Evolutionary conservation across 2,329 filamentous ascomycete species (phyloP).

Genomic region (Phyllachora maydis): DNA sequence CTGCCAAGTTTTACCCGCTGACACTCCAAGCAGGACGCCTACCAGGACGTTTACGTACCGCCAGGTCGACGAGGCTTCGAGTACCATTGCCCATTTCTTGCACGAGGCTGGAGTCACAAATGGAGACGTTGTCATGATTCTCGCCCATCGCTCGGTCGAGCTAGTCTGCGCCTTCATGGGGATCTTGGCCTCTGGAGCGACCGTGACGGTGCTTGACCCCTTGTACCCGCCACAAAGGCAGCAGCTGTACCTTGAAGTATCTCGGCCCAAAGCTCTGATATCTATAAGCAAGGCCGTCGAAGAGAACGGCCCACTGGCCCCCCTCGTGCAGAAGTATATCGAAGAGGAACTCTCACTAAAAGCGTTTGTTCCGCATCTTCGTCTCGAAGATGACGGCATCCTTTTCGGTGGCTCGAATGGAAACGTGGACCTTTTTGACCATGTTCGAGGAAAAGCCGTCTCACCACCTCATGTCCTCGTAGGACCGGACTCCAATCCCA

Average conservation of each 20-base stretch:
- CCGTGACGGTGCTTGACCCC: slow-evolving; percentile 53
- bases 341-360: slow-evolving; percentile 51
- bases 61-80: slow-evolving; percentile 73
- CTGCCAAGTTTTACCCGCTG: slow-evolving; percentile 1
- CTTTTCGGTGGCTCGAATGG: slow-evolving; percentile 47
- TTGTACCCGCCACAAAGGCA: slow-evolving; percentile 65
- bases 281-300: slow-evolving; percentile 51
- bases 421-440: slow-evolving; percentile 46
- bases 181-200: slow-evolving; percentile 34
- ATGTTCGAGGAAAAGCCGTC: slow-evolving; percentile 24
- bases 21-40: slow-evolving; percentile 15
- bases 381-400: slow-evolving; percentile 47
- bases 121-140: slow-evolving; percentile 89
- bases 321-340: slow-evolving; percentile 41
- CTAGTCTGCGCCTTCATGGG: slow-evolving; percentile 59
- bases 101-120: slow-evolving; percentile 49
- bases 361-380: slow-evolving; percentile 53
- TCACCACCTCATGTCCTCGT: slow-evolving; percentile 52
- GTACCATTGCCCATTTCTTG: slow-evolving; percentile 61
- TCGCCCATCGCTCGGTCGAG: slow-evolving; percentile 59
- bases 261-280: slow-evolving; percentile 51
- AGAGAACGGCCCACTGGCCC: slow-evolving; percentile 34
- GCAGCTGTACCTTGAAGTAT: slow-evolving; percentile 65
- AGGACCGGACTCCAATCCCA: slow-evolving; percentile 69
- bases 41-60: slow-evolving; percentile 58